Conservation (phyloP, 495 filamentous ascomycete species). For the Aspergillus ostianus region DNA sequence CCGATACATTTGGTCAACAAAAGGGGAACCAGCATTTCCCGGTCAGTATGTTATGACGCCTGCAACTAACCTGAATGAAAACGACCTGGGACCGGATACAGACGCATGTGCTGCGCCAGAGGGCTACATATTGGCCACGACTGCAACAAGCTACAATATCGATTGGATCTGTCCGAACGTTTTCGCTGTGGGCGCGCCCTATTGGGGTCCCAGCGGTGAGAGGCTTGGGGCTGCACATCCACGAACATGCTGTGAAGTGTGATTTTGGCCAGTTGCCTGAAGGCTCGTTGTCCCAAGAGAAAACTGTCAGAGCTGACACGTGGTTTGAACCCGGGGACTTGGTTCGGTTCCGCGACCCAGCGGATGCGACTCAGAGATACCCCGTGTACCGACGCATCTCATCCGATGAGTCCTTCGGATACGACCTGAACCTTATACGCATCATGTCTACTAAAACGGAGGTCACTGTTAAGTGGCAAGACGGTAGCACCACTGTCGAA, state of each 20-base stretch:
- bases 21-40: slow-evolving; percentile 26
- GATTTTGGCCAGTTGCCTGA: slow-evolving; percentile 23
- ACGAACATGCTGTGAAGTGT: slow-evolving; percentile 23
- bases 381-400: slow-evolving; percentile 41
- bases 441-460: slow-evolving; percentile 44
- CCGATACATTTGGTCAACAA: slow-evolving; percentile 8
- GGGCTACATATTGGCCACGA: slow-evolving; percentile 46
- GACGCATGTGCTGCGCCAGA: slow-evolving; percentile 41
- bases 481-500: slow-evolving; percentile 49
- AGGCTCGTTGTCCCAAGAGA: slow-evolving; percentile 14
- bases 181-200: slow-evolving; percentile 20
- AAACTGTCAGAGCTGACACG: slow-evolving; percentile 14
- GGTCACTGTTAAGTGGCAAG: slow-evolving; percentile 60
- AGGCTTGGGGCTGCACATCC: slow-evolving; percentile 21
- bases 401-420: slow-evolving; percentile 49
- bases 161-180: slow-evolving; percentile 51
- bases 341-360: slow-evolving; percentile 54
- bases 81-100: slow-evolving; percentile 48
- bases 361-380: slow-evolving; percentile 48
- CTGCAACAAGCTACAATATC: slow-evolving; percentile 39
- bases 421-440: slow-evolving; percentile 57
- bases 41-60: slow-evolving; percentile 51
- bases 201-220: slow-evolving; percentile 8
- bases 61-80: slow-evolving; percentile 48
- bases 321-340: slow-evolving; percentile 38